Conservation (phyloP, 768 basidiomycete genomes). For the Leccinum rimulosum region DNA sequence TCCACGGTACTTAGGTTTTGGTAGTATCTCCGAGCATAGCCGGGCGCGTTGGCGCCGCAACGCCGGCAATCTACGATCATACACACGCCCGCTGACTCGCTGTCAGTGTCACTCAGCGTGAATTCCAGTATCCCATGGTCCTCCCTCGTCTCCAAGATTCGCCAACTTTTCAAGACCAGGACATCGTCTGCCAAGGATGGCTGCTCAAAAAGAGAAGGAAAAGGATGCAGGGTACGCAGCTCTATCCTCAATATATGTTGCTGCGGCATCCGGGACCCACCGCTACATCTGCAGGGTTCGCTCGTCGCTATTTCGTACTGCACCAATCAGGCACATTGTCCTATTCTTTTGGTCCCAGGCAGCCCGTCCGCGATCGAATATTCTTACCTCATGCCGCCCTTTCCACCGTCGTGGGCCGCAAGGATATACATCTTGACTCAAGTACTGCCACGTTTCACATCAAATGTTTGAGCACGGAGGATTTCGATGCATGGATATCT, state of each 20-base stretch:
- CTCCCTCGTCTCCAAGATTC: constrained; percentile 11
- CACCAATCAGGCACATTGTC: constrained; percentile 65
- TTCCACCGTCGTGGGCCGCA: constrained; percentile 67
- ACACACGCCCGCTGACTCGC: neutral
- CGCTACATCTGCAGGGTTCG: constrained; percentile 58
- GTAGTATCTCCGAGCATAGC: constrained; percentile 12
- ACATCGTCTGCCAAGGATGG: constrained; percentile 67
- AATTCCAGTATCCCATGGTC: constrained; percentile 12
- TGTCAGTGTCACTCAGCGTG: neutral
- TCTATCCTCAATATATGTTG: neutral
- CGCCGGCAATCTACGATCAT: neutral
- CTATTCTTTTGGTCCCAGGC: constrained; percentile 73
- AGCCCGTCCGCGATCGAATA: constrained; percentile 69
- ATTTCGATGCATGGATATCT: constrained; percentile 73
- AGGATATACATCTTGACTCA: constrained; percentile 80
- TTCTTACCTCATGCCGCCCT: constrained; percentile 70
- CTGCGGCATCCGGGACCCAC: neutral
- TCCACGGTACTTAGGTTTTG: neutral
- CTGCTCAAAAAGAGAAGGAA: constrained; percentile 83
- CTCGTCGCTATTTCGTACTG: constrained; percentile 77
- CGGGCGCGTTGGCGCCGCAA: neutral
- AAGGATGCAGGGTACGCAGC: constrained; percentile 74
- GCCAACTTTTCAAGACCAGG: constrained; percentile 11
- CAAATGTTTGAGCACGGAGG: constrained; percentile 67
- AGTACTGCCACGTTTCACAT: constrained; percentile 78